Base-by-base conservation (phyloP, 495 filamentous ascomycete species). In the Penicillium maclennaniae region DNA sequence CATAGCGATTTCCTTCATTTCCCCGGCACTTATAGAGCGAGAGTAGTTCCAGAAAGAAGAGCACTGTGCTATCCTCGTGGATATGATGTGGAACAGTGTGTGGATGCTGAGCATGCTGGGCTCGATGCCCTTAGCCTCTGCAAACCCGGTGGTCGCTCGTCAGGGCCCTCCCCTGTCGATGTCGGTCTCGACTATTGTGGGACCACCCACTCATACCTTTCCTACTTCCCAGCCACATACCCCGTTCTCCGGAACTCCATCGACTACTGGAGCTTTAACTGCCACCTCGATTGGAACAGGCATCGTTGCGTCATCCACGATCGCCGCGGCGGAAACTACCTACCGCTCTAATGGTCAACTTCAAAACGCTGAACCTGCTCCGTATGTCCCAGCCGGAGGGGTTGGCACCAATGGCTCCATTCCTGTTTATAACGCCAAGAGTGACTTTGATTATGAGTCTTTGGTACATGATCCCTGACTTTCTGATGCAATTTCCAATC, bases 381-480 rank as follows among this genome's bases (percentile, higher is more conserved):
- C 88, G 0, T 95, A 85, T 70, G 81, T 78, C 0, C 89, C 90
- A 0, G 79, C 74, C 6, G 90, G 91, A 51, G 91, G 91, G 0
- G 65, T 89, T 0, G 88, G 87, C 5, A 92, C 88, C n/a, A 92
- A 92, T 54, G 87, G 87, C 37, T 79, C 78, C 3, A 65, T 68
- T 26, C 91, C 91, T 2, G 81, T 89, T 1, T 95, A 95, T 67
- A 79, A 80, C 15, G 75, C 83, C 0, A 67, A 84, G 41, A 84
- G 82, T 48, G 88, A 91, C 55, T 91, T 88, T 57, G 87, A 90
- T 60, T 91, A 82, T 63, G 70, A 89, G 53, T 89, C 86, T 1
- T 70, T 91, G 51, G 71, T 74, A 65, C 26, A 65, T 19, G 43
- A 16, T 20, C 16, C 15, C 9, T 34, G 10, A 9, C 10, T 7